Base-by-base conservation (phyloP, 2,329 filamentous ascomycete species). In the Phialophora macrospora region DNA sequence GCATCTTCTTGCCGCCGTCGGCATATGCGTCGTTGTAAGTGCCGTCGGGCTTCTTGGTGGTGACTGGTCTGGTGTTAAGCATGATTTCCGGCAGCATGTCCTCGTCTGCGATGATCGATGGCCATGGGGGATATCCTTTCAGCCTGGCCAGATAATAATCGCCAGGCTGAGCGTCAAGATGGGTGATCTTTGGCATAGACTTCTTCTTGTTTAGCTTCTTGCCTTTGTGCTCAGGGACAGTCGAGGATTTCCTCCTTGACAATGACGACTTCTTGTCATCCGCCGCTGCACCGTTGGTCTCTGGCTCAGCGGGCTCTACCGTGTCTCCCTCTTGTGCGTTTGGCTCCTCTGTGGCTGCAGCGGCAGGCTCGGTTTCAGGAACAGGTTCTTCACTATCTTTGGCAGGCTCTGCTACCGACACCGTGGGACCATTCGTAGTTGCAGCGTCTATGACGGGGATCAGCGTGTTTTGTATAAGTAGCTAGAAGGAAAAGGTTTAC, bases 61-160 rank as follows among this genome's bases (percentile, higher is more conserved):
- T 93, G 60, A 96, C 91, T 8, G 94, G 95, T 67, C 95, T 90
- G 54, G 85, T 86, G 73, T 85, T 90, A 62, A 96, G 80, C 26
- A 99, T 85, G 14, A 85, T 87, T 64, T 88, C 83, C 1, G 95
- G 94, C 22, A 99, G 87, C 89, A 99, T 98, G 68, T 90, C 88
- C 78, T 99, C 94, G 76, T 97, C 93, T 77, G 92, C 95, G 73
- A 99, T 88, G 75, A 99, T 91, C 62, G 92, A 90, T 17, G 95
- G 95, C 95, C 95, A 99, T 46, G 92, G 89, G 34, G 95, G 92
- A 78, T 92, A 96, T 66, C 94, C 95, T 83, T 96, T 97, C 78
- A 99, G 88, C 78, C 93, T 91, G 70, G 96, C 92, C 75, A 96
- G 88, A 80, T 90, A 98, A 79, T 93, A 90, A 74, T 98, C 90